Base-by-base conservation (phyloP, 768 basidiomycete genomes). In the Suillus lakei region DNA sequence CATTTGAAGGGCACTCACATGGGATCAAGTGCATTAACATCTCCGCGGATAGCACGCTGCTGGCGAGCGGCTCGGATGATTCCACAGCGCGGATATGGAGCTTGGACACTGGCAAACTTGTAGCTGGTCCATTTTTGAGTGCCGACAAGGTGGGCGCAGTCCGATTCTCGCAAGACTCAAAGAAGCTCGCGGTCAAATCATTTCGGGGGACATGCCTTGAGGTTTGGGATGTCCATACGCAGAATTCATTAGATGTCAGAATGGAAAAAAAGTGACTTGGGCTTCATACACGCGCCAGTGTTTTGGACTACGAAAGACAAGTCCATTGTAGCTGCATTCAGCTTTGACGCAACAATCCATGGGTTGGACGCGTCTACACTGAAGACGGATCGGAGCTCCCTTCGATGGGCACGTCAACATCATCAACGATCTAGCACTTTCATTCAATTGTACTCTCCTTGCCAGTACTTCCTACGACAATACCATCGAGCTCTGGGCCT, bases 401-500 rank as follows among this genome's bases (percentile, higher is more conserved):
- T 50, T 50, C 13, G 0, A 50, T 26, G 48, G 23, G 1, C 13
- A 26, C 23, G 26, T 13, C 5, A 15, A 26, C 0, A 26, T 3
- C 23, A 50, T 50, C 23, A 21, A 13, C 8, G 5, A 13, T 50
- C 23, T 50, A 28, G 48, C 48, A 21, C 54, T 64, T 48, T 64
- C 66, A 21, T 36, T 62, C 1, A 53, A 68, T 38, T 39, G 62
- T 16, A 5, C 26, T 15, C 38, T 36, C n/a, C 39, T 69, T 21
- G 64, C 53, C 2, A 65, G 68, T 18, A 58, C 68, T 15, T 61
- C 68, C 6, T 0, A 12, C 2, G 68, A 69, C 21, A 16, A 51
- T 1, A 68, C 68, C n/a, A 26, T 69, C 30, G 36, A 59, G 5
- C 28, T 69, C 10, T 69, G 68, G 68, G 58, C 68, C 23, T 51